Evolutionary conservation across 805 yeast species (phyloP), one percentile per base, ranked within the genome.

Genomic region (Komagataella ulmi): DNA sequence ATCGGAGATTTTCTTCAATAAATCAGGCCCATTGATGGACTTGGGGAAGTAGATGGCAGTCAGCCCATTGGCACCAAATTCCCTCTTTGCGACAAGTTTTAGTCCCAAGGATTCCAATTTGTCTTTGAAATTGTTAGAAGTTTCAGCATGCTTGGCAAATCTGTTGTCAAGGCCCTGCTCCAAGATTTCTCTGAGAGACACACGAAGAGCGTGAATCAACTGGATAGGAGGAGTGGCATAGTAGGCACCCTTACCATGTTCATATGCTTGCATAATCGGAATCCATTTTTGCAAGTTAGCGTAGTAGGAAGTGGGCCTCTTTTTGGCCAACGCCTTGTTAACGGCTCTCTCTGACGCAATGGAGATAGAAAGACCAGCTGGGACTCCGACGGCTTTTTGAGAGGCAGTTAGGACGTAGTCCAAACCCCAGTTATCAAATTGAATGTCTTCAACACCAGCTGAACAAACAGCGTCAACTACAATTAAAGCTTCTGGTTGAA

Each of bases 171-270:
- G 68, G 3, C 76, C 69, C 44, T 52, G 53, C 36, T 73, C 71
- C 53, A 88, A 68, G 56, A 89, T 81, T 64, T 86, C 89, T 52
- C 75, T 77, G 57, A 90, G 75, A 3, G 97, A 81, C 3, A 77
- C 85, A 64, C 80, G 80, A 60, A 88, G 75, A 14, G 97, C 90
- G 61, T 85, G 85, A 54, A 91, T 72, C 55, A 85, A 76, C 70
- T 88, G 97, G 48, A 87, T 84, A 0, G 97, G 85, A n/a, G 97
- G 97, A 6, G 97, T 91, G n/a, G 97, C 96, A 64, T 88, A 91
- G 72, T 90, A 93, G 7, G 90, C 86, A 17, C 77, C 80, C 56
- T 76, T 73, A 49, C 90, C 90, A 49, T 77, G 65, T 72, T 90
- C 97, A 70, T 88, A 88, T 46, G 88, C 86, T 63, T 77, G 70